These are phyloP conservation scores for Ampelomyces quisqualis DNA, from an alignment of 2,329 filamentous ascomycete species.

Conservation along the genomic window DNA sequence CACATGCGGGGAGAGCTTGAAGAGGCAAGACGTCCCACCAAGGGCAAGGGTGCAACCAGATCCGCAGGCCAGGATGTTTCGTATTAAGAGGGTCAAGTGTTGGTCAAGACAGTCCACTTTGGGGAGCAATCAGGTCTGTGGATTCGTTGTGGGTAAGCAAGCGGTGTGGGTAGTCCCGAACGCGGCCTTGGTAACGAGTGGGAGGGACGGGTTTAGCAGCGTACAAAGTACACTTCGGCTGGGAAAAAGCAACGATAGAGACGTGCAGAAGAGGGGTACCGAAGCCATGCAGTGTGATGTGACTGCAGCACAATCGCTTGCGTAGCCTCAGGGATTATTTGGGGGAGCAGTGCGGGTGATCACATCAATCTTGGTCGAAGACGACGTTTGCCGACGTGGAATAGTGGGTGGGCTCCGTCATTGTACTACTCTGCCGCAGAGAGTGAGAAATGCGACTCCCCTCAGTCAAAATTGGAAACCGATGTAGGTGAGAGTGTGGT, in stretches of 20 bases:
- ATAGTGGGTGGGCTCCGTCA: no score
- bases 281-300: constrained; percentile 16
- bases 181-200: background rate
- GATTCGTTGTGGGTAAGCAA: no score
- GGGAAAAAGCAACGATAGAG: constrained; percentile 2
- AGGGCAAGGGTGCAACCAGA: constrained; percentile 7
- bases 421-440: no score
- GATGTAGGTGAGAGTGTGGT: no score
- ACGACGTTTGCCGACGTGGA: no score
- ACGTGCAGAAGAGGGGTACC: constrained; percentile 15
- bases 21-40: constrained; percentile 8
- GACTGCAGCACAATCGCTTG: constrained; percentile 6
- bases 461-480: no score
- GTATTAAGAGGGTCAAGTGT: no score
- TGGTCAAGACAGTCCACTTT: no score
- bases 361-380: no score
- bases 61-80: constrained; percentile 5
- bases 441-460: no score
- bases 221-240: background rate
- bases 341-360: constrained; percentile 7
- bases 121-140: no score
- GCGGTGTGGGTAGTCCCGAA: background rate
- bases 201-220: background rate
- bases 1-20: constrained; percentile 12
- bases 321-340: constrained; percentile 5